These are phyloP conservation scores for Neofusicoccum kwambonambiense DNA, from an alignment of 2,329 filamentous ascomycete genomes.

Conservation along the genomic window DNA sequence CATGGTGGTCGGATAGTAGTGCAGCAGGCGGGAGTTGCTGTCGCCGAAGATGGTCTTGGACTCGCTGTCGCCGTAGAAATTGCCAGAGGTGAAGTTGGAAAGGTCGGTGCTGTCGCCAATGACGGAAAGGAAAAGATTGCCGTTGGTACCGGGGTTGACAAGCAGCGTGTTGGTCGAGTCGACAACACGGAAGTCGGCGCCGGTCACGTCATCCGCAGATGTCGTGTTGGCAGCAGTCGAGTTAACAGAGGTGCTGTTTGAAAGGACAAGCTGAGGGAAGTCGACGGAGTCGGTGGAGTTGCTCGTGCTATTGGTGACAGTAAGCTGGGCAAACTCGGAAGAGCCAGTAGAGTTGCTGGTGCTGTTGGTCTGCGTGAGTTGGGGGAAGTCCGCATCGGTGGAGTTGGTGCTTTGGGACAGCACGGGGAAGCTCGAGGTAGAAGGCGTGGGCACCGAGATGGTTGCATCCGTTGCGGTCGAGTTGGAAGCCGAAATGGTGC, in stretches of 20 bases:
- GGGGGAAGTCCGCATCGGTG: too few species aligned
- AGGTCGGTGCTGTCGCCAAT: conserved; percentile 17
- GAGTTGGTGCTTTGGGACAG: too few species aligned
- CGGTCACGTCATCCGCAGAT: too few species aligned
- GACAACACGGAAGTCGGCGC: not conserved
- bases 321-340: not conserved
- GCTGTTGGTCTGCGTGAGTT: too few species aligned
- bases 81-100: not conserved
- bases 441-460: too few species aligned
- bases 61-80: not conserved
- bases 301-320: not conserved
- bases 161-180: not conserved
- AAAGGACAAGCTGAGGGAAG: not conserved
- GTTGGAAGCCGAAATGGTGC: not conserved
- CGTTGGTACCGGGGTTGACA: not conserved
- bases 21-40: not conserved
- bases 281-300: not conserved
- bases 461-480: not conserved
- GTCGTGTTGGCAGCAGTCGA: not conserved
- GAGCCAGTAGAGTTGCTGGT: too few species aligned
- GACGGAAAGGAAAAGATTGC: conserved; percentile 7
- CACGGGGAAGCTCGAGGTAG: not conserved
- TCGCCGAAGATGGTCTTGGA: conserved; percentile 14
- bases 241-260: not conserved
- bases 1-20: conserved; percentile 21